Conservation (phyloP, 768 basidiomycete genomes). For the Tulasnella sp. region DNA sequence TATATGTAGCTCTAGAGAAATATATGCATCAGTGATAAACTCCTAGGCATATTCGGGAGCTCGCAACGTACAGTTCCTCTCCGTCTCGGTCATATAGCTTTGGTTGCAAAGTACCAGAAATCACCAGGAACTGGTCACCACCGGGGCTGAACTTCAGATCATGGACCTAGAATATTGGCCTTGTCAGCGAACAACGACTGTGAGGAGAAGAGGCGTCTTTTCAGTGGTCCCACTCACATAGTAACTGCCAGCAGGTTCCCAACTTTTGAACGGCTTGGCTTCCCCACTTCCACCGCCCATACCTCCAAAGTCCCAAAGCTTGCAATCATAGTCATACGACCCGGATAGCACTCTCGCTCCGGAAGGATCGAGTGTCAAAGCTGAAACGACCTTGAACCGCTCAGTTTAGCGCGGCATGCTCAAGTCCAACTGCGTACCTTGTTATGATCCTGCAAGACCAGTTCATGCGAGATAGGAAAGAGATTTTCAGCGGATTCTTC, state of each 20-base stretch:
- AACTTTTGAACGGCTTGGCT: slow-evolving; percentile 86
- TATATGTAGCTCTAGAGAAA: slow-evolving; percentile 28
- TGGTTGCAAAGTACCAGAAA: slow-evolving; percentile 80
- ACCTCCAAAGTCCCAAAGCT: slow-evolving; percentile 98
- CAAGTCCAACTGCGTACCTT: slow-evolving; percentile 36
- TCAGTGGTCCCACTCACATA: slow-evolving; percentile 45
- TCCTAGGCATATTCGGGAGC: slow-evolving; percentile 23
- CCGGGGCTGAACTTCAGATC: slow-evolving; percentile 84
- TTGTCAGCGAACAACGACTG: neutral
- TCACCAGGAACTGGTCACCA: slow-evolving; percentile 72
- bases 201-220: too few species aligned
- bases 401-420: neutral
- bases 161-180: slow-evolving; percentile 53
- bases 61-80: slow-evolving; percentile 72
- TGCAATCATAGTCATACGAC: slow-evolving; percentile 95
- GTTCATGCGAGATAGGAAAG: slow-evolving; percentile 86
- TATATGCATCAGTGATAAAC: neutral
- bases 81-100: slow-evolving; percentile 89
- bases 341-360: slow-evolving; percentile 87
- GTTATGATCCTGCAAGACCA: slow-evolving; percentile 84
- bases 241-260: slow-evolving; percentile 90
- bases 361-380: slow-evolving; percentile 83
- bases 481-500: slow-evolving; percentile 30
- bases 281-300: slow-evolving; percentile 63
- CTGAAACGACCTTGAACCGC: slow-evolving; percentile 54